These are phyloP conservation scores for Neofusicoccum parvum DNA, from an alignment of 2,329 filamentous ascomycete species.

Conservation along the genomic window DNA sequence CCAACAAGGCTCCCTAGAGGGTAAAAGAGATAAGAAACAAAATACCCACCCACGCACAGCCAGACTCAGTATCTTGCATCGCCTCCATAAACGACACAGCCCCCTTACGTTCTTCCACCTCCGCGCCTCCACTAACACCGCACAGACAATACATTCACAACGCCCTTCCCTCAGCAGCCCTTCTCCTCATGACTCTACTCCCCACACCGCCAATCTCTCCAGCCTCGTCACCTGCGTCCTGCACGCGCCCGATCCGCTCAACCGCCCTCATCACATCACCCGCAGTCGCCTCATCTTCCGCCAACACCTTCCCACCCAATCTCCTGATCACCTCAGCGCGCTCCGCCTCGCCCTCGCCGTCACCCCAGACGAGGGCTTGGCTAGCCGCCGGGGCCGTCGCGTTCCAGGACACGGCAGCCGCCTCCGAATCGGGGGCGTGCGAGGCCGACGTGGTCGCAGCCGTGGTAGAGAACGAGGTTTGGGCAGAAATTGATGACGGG, in stretches of 20 bases:
- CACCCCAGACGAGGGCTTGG: constrained; percentile 41
- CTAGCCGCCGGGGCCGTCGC: constrained; percentile 27
- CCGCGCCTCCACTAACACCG: no score
- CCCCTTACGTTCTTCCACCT: no score
- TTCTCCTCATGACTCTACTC: constrained; percentile 30
- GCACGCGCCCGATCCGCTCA: constrained; percentile 37
- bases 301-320: constrained; percentile 38
- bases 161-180: constrained; percentile 25
- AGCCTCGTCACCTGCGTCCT: constrained; percentile 34
- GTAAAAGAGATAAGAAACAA: no score
- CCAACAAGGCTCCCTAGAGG: no score
- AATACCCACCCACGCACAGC: no score
- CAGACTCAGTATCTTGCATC: no score
- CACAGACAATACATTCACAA: neutral
- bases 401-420: neutral
- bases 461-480: neutral
- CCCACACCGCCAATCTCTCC: constrained; percentile 18
- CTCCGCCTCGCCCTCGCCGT: constrained; percentile 37
- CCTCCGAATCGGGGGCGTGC: neutral
- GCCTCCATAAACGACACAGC: no score
- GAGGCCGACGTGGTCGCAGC: neutral
- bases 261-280: constrained; percentile 26
- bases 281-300: constrained; percentile 17
- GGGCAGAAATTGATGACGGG: neutral
- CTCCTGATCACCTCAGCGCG: constrained; percentile 39